Conservation (phyloP, 2,329 filamentous ascomycete genomes). For the Penicillium sp. region DNA sequence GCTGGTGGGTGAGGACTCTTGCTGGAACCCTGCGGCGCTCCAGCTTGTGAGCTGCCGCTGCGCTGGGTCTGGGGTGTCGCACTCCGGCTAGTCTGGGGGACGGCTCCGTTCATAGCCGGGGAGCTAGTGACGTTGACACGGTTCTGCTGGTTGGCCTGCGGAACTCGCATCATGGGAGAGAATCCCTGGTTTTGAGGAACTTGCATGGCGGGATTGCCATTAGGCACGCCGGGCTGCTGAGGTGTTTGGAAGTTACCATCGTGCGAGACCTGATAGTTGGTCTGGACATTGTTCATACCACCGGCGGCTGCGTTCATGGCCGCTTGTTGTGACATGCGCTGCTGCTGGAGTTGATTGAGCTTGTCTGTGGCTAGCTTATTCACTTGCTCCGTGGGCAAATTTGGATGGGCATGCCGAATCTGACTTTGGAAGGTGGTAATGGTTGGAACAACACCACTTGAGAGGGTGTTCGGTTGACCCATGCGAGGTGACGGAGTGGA, state of each 20-base stretch:
- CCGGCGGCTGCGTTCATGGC: slow-evolving; percentile 58
- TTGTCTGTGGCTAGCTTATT: slow-evolving; percentile 57
- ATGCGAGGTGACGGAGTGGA: slow-evolving; percentile 53
- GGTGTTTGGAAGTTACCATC: slow-evolving; percentile 42
- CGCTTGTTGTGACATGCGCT: slow-evolving; percentile 53
- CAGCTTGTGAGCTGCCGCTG: slow-evolving; percentile 47
- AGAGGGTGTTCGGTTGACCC: slow-evolving; percentile 55
- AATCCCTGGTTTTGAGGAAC: slow-evolving; percentile 55
- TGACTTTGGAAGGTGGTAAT: slow-evolving; percentile 59
- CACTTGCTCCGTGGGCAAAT: slow-evolving; percentile 58
- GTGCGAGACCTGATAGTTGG: slow-evolving; percentile 45
- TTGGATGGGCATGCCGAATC: slow-evolving; percentile 56
- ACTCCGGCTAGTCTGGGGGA: slow-evolving; percentile 48
- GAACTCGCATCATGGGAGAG: slow-evolving; percentile 58
- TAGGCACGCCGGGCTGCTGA: slow-evolving; percentile 38
- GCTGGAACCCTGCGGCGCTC: slow-evolving; percentile 39
- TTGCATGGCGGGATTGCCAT: slow-evolving; percentile 44
- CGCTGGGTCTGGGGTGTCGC: slow-evolving; percentile 53
- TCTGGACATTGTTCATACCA: slow-evolving; percentile 46
- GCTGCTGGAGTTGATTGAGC: slow-evolving; percentile 53
- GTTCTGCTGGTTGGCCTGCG: slow-evolving; percentile 51
- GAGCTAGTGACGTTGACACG: slow-evolving; percentile 45
- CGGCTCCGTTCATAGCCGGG: slow-evolving; percentile 50
- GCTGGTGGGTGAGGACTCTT: slow-evolving; percentile 49
- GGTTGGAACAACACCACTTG: slow-evolving; percentile 58